Evolutionary conservation across 192 early-diverging fungal species (phyloP).

Genomic region (Entomortierella lignicola): DNA sequence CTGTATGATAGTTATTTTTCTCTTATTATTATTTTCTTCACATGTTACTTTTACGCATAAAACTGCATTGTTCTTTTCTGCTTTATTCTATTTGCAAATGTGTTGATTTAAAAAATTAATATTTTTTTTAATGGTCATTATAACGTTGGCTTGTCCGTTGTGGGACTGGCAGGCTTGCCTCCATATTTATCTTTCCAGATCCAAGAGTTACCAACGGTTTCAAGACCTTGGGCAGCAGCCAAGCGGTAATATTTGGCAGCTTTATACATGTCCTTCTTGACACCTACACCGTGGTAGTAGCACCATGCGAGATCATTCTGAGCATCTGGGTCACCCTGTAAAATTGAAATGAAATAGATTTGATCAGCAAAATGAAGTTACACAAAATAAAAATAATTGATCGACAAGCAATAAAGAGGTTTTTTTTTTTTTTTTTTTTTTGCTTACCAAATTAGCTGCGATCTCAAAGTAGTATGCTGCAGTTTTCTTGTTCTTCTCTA

Average conservation of each 20-base stretch:
- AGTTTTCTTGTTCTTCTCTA: constrained; percentile 71
- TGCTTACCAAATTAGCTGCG: constrained; percentile 66
- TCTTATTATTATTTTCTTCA: constrained; percentile 10
- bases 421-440: no score
- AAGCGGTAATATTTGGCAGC: constrained; percentile 83
- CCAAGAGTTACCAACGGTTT: constrained; percentile 83
- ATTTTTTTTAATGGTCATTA: not conserved
- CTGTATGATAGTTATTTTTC: constrained; percentile 10
- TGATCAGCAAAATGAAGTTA: constrained; percentile 2
- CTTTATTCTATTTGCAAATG: no score
- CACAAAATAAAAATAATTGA: not conserved
- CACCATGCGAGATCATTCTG: constrained; percentile 78
- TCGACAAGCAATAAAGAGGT: not conserved
- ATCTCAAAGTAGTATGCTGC: constrained; percentile 56
- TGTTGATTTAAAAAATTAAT: not conserved
- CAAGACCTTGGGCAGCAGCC: constrained; percentile 74
- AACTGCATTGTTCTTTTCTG: not conserved
- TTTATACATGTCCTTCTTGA: constrained; percentile 76
- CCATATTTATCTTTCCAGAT: constrained; percentile 85
- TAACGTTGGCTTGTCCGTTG: not conserved
- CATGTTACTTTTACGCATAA: constrained; percentile 11
- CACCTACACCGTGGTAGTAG: constrained; percentile 81
- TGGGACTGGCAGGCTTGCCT: constrained; percentile 30
- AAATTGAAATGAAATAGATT: not conserved
- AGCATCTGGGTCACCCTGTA: constrained; percentile 79